Base-by-base conservation (phyloP, 2,329 filamentous ascomycete species). In the Phaeosphaeria sp. region DNA sequence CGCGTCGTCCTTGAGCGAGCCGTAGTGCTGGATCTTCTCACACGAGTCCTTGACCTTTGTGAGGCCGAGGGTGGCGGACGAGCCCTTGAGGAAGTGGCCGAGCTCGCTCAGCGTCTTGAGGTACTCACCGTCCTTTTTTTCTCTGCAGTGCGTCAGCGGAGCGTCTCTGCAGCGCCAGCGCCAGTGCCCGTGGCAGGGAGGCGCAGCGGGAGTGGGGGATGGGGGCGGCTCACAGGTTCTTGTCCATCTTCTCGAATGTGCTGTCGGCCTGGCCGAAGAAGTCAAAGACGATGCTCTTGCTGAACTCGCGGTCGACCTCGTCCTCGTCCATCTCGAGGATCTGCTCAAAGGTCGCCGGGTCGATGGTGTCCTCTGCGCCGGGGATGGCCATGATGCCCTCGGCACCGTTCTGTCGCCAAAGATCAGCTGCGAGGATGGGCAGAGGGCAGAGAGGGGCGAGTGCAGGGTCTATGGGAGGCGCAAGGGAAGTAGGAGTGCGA, bases 251-350 rank as follows among this genome's bases (percentile, higher is more conserved):
- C 18, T 80, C 80, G 77, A 98, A 97, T 0, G 94, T 98, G 66
- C 87, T 85, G 66, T 93, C 86, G 39, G 93, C 94, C 80, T 99
- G 95, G 18, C 92, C 89, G 68, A 98, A 96, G 82, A 97, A 99
- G 60, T 92, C 92, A 74, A 88, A 90, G 49, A 98, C 93, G 65
- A 99, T 93, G 59, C 90, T 89, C 69, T 84, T 87, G 80, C 91
- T 96, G 83, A 98, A 98, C 49, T 97, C 92, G 68, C 89, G 85
- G 63, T 94, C 90, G 11, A 89, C 87, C 66, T 91, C 90, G 64
- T 91, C 90, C 64, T 98, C 95, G 77, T 99, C 95, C 94, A 99
- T 97, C 79, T 98, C 95, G 62, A 98, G 87, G 76, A 99, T 98
- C 82, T 98, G 95, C 70, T 89, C 88, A 72, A 99, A 99, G 55